A percentile compares a stretch with the other conserved stretches of the same genome.
Evolutionary conservation across 2,329 filamentous ascomycete genomes (phyloP).

Genomic region (Rutstroemia sp.): DNA sequence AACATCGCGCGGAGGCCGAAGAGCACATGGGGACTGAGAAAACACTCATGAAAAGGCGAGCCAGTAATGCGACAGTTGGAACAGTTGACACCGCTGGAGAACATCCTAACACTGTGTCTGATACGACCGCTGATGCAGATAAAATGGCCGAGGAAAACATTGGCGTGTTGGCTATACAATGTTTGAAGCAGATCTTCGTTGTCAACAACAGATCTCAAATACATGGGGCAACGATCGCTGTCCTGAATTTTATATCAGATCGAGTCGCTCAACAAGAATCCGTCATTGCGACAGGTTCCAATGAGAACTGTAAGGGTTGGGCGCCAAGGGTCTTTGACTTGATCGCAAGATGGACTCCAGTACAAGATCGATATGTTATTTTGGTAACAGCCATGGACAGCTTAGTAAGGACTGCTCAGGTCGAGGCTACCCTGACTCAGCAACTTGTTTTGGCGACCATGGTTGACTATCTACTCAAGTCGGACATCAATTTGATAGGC

Average conservation of each 20-base stretch:
- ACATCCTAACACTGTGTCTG: conserved; percentile 66
- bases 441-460: conserved; percentile 71
- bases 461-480: conserved; percentile 75
- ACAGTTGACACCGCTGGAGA: conserved; percentile 59
- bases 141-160: conserved; percentile 85
- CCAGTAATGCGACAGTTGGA: conserved; percentile 71
- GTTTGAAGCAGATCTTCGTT: conserved; percentile 78
- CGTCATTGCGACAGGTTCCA: conserved; percentile 40
- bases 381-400: conserved; percentile 74
- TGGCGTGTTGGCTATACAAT: conserved; percentile 74
- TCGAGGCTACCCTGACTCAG: conserved; percentile 63
- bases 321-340: conserved; percentile 74
- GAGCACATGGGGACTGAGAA: conserved; percentile 63
- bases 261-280: conserved; percentile 44
- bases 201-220: conserved; percentile 78
- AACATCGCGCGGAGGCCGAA: conserved; percentile 57
- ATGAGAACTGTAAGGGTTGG: conserved; percentile 57
- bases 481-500: conserved; percentile 88
- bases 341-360: conserved; percentile 79
- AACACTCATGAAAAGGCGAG: conserved; percentile 53
- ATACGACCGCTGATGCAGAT: conserved; percentile 80
- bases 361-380: conserved; percentile 90
- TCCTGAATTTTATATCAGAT: conserved; percentile 67
- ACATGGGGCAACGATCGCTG: conserved; percentile 63
- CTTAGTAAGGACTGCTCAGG: conserved; percentile 59